Percentiles rank a stretch among this genome's conserved stretches.
phyloP scores from a whole-genome alignment of 441 rosid genomes.

The Croton laevigatus region DNA sequence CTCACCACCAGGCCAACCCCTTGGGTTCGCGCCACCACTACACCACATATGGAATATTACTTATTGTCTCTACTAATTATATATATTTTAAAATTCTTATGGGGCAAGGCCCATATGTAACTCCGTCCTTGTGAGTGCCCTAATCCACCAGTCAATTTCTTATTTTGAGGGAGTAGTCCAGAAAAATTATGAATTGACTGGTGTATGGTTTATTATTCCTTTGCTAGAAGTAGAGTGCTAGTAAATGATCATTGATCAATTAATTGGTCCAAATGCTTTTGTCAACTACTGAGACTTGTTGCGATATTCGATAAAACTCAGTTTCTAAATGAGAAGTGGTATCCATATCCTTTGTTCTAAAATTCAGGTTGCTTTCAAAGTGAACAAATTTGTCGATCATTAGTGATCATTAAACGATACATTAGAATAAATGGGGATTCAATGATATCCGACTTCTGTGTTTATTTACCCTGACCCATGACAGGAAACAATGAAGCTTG shows the following conservation, averaged over 20 bases:
- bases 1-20: too few relatives aligned
- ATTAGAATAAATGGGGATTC: not conserved
- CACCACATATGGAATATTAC: too few relatives aligned
- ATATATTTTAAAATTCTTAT: too few relatives aligned
- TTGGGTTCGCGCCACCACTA: too few relatives aligned
- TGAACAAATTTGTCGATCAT: too few relatives aligned
- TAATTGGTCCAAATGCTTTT: not conserved
- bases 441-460: not conserved
- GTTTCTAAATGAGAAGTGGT: not conserved
- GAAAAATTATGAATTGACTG: too few relatives aligned
- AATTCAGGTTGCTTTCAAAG: not conserved
- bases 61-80: too few relatives aligned
- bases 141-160: too few relatives aligned
- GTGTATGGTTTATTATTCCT: not conserved
- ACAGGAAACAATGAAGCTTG: conserved; percentile 71
- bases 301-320: not conserved
- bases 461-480: conserved; percentile 13
- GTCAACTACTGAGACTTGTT: not conserved
- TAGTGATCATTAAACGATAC: too few relatives aligned
- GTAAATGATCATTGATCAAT: not conserved
- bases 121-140: too few relatives aligned
- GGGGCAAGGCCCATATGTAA: too few relatives aligned
- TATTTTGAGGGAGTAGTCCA: too few relatives aligned
- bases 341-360: not conserved
- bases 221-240: not conserved